phyloP scores from a whole-genome alignment of 177 flowering plant species.

The Vitis hybrid region DNA sequence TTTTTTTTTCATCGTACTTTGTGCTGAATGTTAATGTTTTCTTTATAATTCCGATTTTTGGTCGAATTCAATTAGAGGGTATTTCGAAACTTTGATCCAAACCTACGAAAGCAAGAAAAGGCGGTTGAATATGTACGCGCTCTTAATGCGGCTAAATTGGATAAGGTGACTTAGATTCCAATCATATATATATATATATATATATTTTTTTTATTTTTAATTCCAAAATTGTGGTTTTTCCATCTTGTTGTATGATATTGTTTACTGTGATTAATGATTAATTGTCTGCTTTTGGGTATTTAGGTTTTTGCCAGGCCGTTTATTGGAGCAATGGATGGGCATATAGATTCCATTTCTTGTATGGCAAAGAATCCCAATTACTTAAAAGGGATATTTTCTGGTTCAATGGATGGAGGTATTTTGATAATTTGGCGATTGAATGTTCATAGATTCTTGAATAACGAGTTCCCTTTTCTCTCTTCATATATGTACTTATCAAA shows the following conservation, averaged over 20 bases:
- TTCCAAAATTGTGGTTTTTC: neutral
- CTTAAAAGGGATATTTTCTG: conserved; percentile 89
- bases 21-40: no score
- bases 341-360: conserved; percentile 74
- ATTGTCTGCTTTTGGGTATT: conserved; percentile 9
- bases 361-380: conserved; percentile 94
- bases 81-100: conserved; percentile 83
- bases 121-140: conserved; percentile 90
- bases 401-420: conserved; percentile 97
- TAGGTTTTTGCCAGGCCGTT: conserved; percentile 96
- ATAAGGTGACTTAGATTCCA: conserved; percentile 51
- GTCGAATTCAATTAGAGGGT: conserved; percentile 52
- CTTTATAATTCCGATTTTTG: neutral
- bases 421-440: neutral
- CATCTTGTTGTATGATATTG: neutral
- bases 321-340: conserved; percentile 94
- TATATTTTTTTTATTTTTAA: neutral
- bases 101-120: conserved; percentile 72
- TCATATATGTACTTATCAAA: no score
- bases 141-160: conserved; percentile 85
- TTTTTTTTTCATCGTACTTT: neutral
- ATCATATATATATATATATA: neutral
- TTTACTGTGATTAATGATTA: neutral
- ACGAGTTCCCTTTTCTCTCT: no score
- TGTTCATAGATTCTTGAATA: neutral